Evolutionary conservation across 495 filamentous ascomycete species (phyloP).

Genomic region (Bombardia bombarda): DNA sequence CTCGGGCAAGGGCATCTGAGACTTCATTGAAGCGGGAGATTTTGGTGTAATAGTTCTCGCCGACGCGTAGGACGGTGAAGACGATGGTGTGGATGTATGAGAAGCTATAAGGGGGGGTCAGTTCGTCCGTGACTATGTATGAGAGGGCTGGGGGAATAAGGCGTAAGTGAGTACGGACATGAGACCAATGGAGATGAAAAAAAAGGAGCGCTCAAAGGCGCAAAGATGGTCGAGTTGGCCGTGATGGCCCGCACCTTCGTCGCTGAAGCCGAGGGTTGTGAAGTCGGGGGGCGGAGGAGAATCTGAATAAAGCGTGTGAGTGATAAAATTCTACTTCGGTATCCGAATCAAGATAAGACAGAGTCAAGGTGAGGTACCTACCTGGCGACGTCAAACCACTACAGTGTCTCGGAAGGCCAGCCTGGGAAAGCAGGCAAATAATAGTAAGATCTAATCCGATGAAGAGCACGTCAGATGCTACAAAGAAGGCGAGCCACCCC

Average conservation of each 20-base stretch:
- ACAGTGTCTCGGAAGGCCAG: conserved; percentile 29
- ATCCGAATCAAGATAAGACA: neutral
- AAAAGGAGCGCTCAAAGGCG: conserved; percentile 26
- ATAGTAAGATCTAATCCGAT: conserved; percentile 20
- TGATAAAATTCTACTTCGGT: neutral
- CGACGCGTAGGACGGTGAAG: conserved; percentile 22
- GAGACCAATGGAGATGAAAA: conserved; percentile 21
- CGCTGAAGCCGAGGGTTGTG: conserved; percentile 22
- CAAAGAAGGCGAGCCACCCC: conserved; percentile 15
- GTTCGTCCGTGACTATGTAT: neutral
- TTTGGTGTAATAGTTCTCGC: conserved; percentile 20
- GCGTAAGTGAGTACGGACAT: conserved; percentile 19
- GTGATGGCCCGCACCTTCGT: conserved; percentile 4
- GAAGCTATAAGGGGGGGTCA: conserved; percentile 17
- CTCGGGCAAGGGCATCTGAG: conserved; percentile 16
- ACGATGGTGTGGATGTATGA: conserved; percentile 29
- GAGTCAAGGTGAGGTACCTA: conserved; percentile 4
- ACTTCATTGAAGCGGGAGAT: conserved; percentile 15
- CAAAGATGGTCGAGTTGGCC: conserved; percentile 29
- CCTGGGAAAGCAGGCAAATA: conserved; percentile 22
- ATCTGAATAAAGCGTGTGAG: neutral
- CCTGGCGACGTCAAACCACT: conserved; percentile 20
- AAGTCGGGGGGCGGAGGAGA: conserved; percentile 1
- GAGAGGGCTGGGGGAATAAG: neutral
- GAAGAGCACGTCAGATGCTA: conserved; percentile 23